Evolutionary conservation across 352 stramenopile species (phyloP).

Genomic region (Phytophthora hibernalis): DNA sequence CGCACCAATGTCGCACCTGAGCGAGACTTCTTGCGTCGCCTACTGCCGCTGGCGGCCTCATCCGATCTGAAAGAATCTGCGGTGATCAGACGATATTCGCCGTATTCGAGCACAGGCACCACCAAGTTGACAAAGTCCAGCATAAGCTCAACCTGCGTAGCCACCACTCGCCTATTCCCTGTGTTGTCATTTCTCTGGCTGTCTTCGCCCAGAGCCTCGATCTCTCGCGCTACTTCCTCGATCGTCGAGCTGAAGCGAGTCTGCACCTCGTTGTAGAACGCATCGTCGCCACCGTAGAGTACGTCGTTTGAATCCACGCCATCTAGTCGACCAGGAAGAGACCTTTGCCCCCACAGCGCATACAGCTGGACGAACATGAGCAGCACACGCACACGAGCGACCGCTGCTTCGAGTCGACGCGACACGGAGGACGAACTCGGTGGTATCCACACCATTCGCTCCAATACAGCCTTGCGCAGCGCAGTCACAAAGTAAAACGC

Average conservation of each 20-base stretch:
- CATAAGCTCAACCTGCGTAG: conserved; percentile 59
- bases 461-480: conserved; percentile 70
- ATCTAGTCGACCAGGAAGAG: conserved; percentile 41
- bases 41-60: conserved; percentile 12
- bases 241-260: conserved; percentile 53
- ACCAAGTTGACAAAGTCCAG: conserved; percentile 70
- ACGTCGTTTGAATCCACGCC: conserved; percentile 88
- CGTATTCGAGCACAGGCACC: conserved; percentile 43
- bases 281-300: conserved; percentile 72
- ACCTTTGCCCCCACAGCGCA: conserved; percentile 64
- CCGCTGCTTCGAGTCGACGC: conserved; percentile 19
- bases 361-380: conserved; percentile 64
- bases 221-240: conserved; percentile 57
- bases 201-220: conserved; percentile 42
- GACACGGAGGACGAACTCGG: conserved; percentile 23
- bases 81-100: conserved; percentile 24
- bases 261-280: conserved; percentile 63
- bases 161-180: conserved; percentile 6
- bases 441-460: conserved; percentile 42
- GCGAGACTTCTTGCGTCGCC: conserved; percentile 39
- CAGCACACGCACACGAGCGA: conserved; percentile 46
- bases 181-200: conserved; percentile 1
- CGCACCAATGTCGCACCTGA: conserved; percentile 45
- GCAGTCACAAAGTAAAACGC: conserved; percentile 90
- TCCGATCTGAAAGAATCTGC: conserved; percentile 7